phyloP scores from a whole-genome alignment of 371 early-diverging fungal species.

The Umbelopsis sp. region DNA sequence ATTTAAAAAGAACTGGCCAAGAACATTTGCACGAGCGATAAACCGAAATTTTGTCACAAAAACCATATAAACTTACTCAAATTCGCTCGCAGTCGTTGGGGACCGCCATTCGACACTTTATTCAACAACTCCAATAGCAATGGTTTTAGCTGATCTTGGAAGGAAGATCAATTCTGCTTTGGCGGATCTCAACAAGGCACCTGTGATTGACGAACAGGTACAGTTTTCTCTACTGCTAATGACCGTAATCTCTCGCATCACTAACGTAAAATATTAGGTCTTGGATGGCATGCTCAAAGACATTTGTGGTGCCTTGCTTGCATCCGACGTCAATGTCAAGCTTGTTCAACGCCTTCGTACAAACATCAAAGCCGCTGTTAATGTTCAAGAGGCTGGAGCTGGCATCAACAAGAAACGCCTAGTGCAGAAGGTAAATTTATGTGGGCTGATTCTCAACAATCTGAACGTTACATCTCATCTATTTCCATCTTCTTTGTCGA shows the following conservation, averaged over 20 bases:
- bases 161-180: conserved; percentile 88
- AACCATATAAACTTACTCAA: no score
- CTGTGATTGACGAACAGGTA: conserved; percentile 90
- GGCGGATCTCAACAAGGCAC: conserved; percentile 75
- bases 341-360: conserved; percentile 86
- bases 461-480: background rate
- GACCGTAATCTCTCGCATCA: background rate
- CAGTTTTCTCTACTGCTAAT: background rate
- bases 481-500: background rate
- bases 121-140: conserved; percentile 29
- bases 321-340: conserved; percentile 95
- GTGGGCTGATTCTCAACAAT: background rate
- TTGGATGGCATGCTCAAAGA: conserved; percentile 88
- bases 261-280: conserved; percentile 46
- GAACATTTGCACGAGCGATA: no score
- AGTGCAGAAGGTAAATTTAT: conserved; percentile 78
- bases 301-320: conserved; percentile 87
- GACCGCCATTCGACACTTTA: no score
- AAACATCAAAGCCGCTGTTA: conserved; percentile 86
- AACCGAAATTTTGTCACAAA: no score
- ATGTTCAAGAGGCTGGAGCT: conserved; percentile 80
- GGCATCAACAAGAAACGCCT: conserved; percentile 85
- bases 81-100: no score
- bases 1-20: no score
- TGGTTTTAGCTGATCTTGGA: conserved; percentile 94